Evolutionary conservation across 2,329 filamentous ascomycete species (phyloP), one percentile per base, ranked within the genome.

Genomic region (Talaromyces albobiverticillius): DNA sequence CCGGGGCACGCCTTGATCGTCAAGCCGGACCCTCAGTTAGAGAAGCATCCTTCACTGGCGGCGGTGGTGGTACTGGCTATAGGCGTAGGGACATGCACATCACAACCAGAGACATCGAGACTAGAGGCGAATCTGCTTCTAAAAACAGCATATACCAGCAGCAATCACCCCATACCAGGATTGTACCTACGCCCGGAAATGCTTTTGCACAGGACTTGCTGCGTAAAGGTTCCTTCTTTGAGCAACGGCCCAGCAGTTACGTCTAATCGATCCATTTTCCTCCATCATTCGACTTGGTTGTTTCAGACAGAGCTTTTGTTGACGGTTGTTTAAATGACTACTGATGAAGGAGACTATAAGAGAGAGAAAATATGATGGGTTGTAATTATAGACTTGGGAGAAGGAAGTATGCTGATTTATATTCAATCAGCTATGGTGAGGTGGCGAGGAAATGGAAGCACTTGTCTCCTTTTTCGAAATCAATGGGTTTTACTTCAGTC

Each of bases 141-240:
- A 46, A 43, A 40, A 29, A 40, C 10, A 29, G 22, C 16, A 46
- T 52, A 18, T 31, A 52, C 31, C 29, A 38, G 8, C 42, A 18
- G n/a, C 42, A 16, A n/a, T 29, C 18, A 26, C 31, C 31, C 8
- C 10, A 38, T 23, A 18, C 26, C 7, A 38, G 41, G n/a, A 26
- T 51, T 20, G 20, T 26, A 13, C 53, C 53, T 3, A 48, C 43
- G 13, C 53, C 53, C 18, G 53, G 53, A 1, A 55, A 55, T 51
- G 53, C 46, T 1, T 55, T 55, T 38, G 53, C 53, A 2, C 47
- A 55, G 25, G 36, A 51, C 16, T 38, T 55, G 26, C n/a, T 43
- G 41, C 53, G 48, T 42, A 55, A 55, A 13, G 53, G 53, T 3
- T 42, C 53, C 2, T 42, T 55, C 38, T 55, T 55, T 43, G 34